phyloP scores from a whole-genome alignment of 148 eudicot genomes.

The Silene conica region DNA sequence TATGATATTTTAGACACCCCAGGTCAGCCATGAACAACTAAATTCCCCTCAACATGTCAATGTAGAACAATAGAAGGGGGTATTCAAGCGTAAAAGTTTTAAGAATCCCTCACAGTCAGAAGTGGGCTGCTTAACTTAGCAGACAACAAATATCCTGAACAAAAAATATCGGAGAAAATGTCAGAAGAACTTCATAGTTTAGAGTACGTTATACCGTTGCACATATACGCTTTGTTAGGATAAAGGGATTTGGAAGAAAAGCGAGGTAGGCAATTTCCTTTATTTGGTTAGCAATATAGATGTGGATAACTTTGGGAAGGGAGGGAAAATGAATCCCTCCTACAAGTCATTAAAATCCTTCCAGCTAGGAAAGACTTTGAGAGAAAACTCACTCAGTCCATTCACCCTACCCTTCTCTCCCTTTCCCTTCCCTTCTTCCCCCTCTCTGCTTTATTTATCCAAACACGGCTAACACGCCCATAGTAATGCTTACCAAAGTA shows the following conservation, averaged over 20 bases:
- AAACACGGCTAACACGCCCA: not conserved
- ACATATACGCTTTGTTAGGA: too few species aligned
- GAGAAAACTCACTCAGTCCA: not conserved
- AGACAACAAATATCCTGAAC: not conserved
- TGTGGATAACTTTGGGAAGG: too few species aligned
- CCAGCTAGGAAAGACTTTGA: not conserved
- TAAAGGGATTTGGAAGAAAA: too few species aligned
- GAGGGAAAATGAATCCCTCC: not conserved
- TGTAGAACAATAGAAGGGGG: too few species aligned
- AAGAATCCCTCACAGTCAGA: too few species aligned
- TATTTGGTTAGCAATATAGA: too few species aligned
- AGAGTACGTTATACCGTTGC: too few species aligned
- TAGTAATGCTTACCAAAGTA: not conserved
- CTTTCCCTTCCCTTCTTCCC: too few species aligned
- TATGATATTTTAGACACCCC: not conserved
- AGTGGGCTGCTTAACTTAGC: too few species aligned
- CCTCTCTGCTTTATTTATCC: not conserved
- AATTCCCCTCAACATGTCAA: not conserved
- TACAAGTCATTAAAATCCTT: not conserved
- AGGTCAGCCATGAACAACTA: not conserved
- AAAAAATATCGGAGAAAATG: slow-evolving; percentile 1
- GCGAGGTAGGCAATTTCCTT: too few species aligned
- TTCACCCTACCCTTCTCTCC: too few species aligned
- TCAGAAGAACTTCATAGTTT: not conserved
- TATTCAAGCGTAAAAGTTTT: too few species aligned